A percentile compares a stretch with the other conserved stretches of the same genome.
phyloP scores from a whole-genome alignment of 2,329 filamentous ascomycete genomes.

The Aspergillus sp. region DNA sequence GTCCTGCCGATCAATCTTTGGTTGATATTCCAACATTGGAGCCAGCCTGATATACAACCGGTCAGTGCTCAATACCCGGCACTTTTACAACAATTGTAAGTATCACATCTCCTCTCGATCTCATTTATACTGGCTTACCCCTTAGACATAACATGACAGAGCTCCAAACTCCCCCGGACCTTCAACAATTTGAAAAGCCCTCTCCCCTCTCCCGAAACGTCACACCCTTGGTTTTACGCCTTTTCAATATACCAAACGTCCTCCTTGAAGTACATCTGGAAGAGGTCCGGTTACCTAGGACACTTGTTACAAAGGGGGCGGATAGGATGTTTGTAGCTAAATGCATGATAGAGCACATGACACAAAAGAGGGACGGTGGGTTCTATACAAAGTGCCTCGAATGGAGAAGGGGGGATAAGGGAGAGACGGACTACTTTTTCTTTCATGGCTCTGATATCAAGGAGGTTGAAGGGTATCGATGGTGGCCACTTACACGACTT shows the following conservation, averaged over 20 bases:
- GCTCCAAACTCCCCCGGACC: neutral
- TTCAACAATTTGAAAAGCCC: neutral
- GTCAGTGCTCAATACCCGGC: neutral
- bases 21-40: neutral
- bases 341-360: neutral
- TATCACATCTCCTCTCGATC: neutral
- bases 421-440: neutral
- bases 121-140: neutral
- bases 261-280: neutral
- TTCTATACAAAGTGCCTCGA: neutral
- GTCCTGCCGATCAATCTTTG: neutral
- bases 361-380: neutral
- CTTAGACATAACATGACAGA: neutral
- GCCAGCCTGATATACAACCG: neutral
- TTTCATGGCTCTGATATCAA: too few relatives aligned
- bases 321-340: neutral
- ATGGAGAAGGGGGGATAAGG: neutral
- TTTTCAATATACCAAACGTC: neutral
- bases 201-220: neutral
- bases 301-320: neutral
- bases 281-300: neutral
- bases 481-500: too few relatives aligned
- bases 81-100: neutral
- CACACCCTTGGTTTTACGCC: neutral
- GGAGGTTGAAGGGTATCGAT: too few relatives aligned